Conservation (phyloP, 2,329 filamentous ascomycete species). For the Falciphora oryzae region DNA sequence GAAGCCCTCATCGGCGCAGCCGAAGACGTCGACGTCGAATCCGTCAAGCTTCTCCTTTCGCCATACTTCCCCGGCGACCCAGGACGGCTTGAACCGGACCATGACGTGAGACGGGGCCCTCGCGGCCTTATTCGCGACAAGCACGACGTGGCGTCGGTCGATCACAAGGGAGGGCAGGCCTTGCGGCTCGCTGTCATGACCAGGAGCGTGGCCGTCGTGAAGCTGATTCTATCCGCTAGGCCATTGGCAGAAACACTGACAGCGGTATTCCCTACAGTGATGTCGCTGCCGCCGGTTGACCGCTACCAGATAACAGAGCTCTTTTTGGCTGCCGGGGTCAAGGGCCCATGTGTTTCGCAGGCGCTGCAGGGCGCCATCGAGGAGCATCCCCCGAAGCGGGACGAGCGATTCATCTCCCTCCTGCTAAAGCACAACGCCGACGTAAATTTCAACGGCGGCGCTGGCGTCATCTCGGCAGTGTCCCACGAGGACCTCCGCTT, state of each 20-base stretch:
- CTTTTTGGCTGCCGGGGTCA: slow-evolving; percentile 41
- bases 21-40: slow-evolving; percentile 40
- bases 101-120: slow-evolving; percentile 23
- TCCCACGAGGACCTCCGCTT: slow-evolving; percentile 40
- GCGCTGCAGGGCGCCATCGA: slow-evolving; percentile 48
- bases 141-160: slow-evolving; percentile 46
- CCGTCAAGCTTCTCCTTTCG: slow-evolving; percentile 43
- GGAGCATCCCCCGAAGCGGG: slow-evolving; percentile 39
- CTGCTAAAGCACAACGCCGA: slow-evolving; percentile 47
- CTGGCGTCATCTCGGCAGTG: slow-evolving; percentile 43
- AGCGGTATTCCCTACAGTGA: slow-evolving; percentile 42
- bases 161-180: slow-evolving; percentile 46
- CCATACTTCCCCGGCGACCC: slow-evolving; percentile 35
- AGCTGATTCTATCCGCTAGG: slow-evolving; percentile 39
- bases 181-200: slow-evolving; percentile 43
- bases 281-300: slow-evolving; percentile 33
- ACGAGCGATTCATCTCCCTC: slow-evolving; percentile 46
- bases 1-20: slow-evolving; percentile 46
- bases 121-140: slow-evolving; percentile 30
- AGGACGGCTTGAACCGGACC: slow-evolving; percentile 20
- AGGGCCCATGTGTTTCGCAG: slow-evolving; percentile 39
- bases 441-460: slow-evolving; percentile 47
- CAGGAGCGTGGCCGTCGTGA: slow-evolving; percentile 37
- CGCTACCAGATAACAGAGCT: slow-evolving; percentile 43
- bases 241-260: slow-evolving; percentile 42